phyloP scores from a whole-genome alignment of 2,329 filamentous ascomycete genomes.

The Orbilia oligospora region DNA sequence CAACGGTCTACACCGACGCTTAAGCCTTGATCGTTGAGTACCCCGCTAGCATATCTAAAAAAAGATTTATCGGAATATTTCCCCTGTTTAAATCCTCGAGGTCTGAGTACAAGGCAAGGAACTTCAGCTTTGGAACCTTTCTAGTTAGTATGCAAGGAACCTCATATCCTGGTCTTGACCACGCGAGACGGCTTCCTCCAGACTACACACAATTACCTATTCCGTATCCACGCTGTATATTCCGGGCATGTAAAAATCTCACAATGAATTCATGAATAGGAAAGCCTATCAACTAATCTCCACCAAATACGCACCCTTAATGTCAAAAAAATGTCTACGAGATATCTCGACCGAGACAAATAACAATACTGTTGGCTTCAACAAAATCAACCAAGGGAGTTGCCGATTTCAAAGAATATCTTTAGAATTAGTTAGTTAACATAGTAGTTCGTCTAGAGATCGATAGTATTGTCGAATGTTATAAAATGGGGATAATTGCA shows the following conservation, averaged over 20 bases:
- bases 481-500: constrained; percentile 6
- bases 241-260: background rate
- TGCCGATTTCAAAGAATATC: background rate
- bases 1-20: constrained; percentile 5
- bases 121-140: constrained; percentile 3
- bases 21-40: constrained; percentile 7
- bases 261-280: background rate
- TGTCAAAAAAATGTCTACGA: background rate
- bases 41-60: constrained; percentile 16
- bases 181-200: constrained; percentile 22
- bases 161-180: constrained; percentile 2
- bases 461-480: background rate
- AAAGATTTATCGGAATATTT: constrained; percentile 2
- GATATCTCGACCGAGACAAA: background rate
- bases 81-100: background rate
- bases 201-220: background rate
- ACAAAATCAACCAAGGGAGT: constrained; percentile 3
- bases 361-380: constrained; percentile 15
- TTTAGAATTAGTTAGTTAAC: background rate
- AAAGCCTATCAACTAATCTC: background rate
- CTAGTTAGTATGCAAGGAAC: background rate
- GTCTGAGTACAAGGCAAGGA: too few relatives aligned
- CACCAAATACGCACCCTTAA: background rate
- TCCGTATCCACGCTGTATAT: background rate
- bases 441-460: background rate